Evolutionary conservation across 495 filamentous ascomycete species (phyloP), one percentile per base, ranked within the genome.

Genomic region (Penicillium egyptiacum): DNA sequence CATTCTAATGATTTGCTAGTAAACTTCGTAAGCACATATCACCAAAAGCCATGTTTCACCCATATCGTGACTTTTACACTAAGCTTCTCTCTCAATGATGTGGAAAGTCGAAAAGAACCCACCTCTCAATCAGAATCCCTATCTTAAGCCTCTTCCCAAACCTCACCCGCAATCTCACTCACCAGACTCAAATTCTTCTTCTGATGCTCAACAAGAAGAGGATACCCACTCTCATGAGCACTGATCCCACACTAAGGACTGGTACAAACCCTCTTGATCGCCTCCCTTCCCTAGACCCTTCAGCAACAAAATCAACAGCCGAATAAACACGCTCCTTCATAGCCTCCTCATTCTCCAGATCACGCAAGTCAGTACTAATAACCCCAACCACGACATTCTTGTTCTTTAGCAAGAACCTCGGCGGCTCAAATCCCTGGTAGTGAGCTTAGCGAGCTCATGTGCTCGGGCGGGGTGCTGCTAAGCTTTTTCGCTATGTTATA

Each of bases 181-280:
- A 80, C 75, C 16, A 81, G 63, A 60, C 68, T 57, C 67, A 81
- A 59, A 68, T 81, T 81, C 58, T 76, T 73, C 74, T 69, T 70
- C 75, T 86, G 82, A 68, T 86, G 77, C 49, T 87, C 84, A 59
- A 81, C 75, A 17, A 72, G 78, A 31, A 87, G 66, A 28, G 83
- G 70, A 63, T 88, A 86, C 17, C 85, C 85, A 64, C 83, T 84
- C 53, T 77, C 77, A 55, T 86, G 86, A 23, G 80, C 84, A 58
- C 82, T 85, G 68, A 88, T 87, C 11, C 85, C 85, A 69, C 85
- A 88, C 71, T 88, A 85, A 31, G 86, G 85, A 59, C 81, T 85
- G 39, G 87, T 70, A 60, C 85, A 85, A 44, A 88, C 67, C 61
- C 83, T 77, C 60, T 86, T 79, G 10, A 88, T 70, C 0, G 77